phyloP scores from a whole-genome alignment of 2,329 filamentous ascomycete species.

The Cordyceps javanica region DNA sequence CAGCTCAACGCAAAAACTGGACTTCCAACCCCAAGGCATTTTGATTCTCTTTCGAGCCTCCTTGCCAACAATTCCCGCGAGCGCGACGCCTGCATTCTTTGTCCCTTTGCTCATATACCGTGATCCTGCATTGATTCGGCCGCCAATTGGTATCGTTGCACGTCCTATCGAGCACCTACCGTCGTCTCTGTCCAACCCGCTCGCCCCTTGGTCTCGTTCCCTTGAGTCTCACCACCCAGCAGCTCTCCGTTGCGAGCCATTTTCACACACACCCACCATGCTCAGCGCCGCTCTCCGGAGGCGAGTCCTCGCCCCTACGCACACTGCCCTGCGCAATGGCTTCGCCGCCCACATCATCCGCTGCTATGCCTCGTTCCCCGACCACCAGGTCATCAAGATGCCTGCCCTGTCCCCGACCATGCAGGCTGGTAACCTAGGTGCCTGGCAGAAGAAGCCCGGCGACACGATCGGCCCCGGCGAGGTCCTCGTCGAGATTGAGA shows the following conservation, averaged over 20 bases:
- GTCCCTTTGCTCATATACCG: conserved; percentile 4
- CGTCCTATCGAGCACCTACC: neutral
- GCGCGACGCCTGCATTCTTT: conserved; percentile 7
- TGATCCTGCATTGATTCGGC: neutral
- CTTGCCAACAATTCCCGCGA: conserved; percentile 14
- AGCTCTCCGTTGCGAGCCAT: conserved; percentile 11
- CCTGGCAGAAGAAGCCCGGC: conserved; percentile 96
- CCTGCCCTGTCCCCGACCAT: conserved; percentile 96
- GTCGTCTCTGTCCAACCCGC: neutral
- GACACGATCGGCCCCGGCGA: conserved; percentile 85
- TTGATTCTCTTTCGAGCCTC: conserved; percentile 10
- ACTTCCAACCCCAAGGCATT: conserved; percentile 13
- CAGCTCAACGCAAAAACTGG: conserved; percentile 16
- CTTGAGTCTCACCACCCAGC: neutral
- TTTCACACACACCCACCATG: conserved; percentile 34
- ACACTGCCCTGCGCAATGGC: conserved; percentile 44
- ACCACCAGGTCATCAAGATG: conserved; percentile 95
- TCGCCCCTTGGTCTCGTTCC: neutral
- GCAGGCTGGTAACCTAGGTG: conserved; percentile 91
- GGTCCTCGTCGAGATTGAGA: conserved; percentile 96
- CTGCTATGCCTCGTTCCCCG: conserved; percentile 78
- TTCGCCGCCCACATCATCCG: conserved; percentile 51
- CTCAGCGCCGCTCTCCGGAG: conserved; percentile 58
- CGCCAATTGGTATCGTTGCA: conserved; percentile 10
- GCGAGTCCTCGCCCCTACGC: conserved; percentile 49